Evolutionary conservation across 2,329 filamentous ascomycete species (phyloP).

Genomic region (Hypocreales sp.): DNA sequence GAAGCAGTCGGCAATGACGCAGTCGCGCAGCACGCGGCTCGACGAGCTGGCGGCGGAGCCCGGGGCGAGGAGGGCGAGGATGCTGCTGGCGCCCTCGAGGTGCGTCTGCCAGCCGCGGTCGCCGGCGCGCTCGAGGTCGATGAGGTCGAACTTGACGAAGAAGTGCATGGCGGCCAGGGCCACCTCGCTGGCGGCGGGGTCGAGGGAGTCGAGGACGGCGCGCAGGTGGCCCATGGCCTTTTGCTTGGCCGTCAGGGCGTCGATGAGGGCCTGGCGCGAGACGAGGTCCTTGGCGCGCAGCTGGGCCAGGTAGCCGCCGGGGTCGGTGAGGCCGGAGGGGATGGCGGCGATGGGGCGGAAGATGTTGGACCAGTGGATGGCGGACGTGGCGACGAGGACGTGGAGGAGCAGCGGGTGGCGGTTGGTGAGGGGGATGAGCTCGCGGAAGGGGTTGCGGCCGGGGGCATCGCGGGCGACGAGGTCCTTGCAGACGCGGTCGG

Average conservation of each 20-base stretch:
- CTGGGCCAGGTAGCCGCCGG: slow-evolving; percentile 19
- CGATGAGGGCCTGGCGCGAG: slow-evolving; percentile 24
- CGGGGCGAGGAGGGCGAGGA: slow-evolving; percentile 20
- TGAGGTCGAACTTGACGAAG: slow-evolving; percentile 35
- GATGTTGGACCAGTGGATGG: slow-evolving; percentile 31
- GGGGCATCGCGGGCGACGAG: slow-evolving; percentile 32
- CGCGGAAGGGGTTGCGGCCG: slow-evolving; percentile 29
- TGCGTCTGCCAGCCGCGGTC: slow-evolving; percentile 28
- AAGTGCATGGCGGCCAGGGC: slow-evolving; percentile 32
- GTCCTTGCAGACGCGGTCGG: slow-evolving; percentile 35
- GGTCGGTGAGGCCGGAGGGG: slow-evolving; percentile 15
- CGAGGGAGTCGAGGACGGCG: slow-evolving; percentile 20
- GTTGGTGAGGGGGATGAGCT: slow-evolving; percentile 30
- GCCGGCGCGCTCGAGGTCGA: slow-evolving; percentile 27
- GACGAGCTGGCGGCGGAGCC: slow-evolving; percentile 12
- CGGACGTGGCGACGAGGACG: slow-evolving; percentile 32
- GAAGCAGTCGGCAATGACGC: slow-evolving; percentile 31
- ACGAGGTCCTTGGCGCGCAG: slow-evolving; percentile 21
- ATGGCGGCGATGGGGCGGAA: slow-evolving; percentile 18
- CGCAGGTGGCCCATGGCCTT: slow-evolving; percentile 28
- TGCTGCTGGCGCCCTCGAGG: slow-evolving; percentile 26
- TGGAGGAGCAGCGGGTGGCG: slow-evolving; percentile 29
- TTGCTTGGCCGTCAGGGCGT: slow-evolving; percentile 30
- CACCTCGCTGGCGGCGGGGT: slow-evolving; percentile 27
- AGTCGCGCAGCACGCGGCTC: slow-evolving; percentile 24